These are phyloP conservation scores for Tympanopsis confertula DNA, from an alignment of 2,329 filamentous ascomycete species.

Conservation along the genomic window DNA sequence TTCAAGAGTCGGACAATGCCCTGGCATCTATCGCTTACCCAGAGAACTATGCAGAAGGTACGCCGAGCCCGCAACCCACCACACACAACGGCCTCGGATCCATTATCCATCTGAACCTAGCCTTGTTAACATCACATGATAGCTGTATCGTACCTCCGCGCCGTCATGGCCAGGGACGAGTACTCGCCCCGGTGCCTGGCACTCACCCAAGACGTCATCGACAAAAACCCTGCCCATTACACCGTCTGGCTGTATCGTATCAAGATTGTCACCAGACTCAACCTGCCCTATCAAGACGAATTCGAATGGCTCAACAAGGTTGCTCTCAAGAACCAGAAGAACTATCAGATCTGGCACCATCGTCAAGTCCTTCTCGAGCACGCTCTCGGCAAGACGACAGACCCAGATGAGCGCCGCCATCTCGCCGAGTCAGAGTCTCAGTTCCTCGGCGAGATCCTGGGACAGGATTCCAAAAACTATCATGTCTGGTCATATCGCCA, in stretches of 20 bases:
- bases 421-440: conserved; percentile 56
- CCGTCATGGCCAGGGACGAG: conserved; percentile 83
- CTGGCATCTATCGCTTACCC: conserved; percentile 89
- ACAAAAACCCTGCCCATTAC: conserved; percentile 92
- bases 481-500: conserved; percentile 97
- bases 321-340: conserved; percentile 78
- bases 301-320: conserved; percentile 77
- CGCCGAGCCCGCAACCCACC: conserved; percentile 6
- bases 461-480: conserved; percentile 87
- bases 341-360: conserved; percentile 95
- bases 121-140: neutral
- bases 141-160: conserved; percentile 86
- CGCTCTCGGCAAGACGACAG: conserved; percentile 36
- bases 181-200: conserved; percentile 65
- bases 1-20: conserved; percentile 72
- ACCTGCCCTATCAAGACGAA: conserved; percentile 57
- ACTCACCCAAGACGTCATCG: conserved; percentile 81
- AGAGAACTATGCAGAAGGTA: conserved; percentile 74
- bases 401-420: conserved; percentile 37
- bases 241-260: conserved; percentile 97
- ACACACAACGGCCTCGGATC: conserved; percentile 1
- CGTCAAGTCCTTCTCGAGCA: conserved; percentile 47
- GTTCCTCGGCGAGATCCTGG: conserved; percentile 73
- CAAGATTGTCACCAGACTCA: conserved; percentile 58
- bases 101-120: neutral